phyloP scores from a whole-genome alignment of 2,329 filamentous ascomycete genomes.

The Sclerotinia nivalis region DNA sequence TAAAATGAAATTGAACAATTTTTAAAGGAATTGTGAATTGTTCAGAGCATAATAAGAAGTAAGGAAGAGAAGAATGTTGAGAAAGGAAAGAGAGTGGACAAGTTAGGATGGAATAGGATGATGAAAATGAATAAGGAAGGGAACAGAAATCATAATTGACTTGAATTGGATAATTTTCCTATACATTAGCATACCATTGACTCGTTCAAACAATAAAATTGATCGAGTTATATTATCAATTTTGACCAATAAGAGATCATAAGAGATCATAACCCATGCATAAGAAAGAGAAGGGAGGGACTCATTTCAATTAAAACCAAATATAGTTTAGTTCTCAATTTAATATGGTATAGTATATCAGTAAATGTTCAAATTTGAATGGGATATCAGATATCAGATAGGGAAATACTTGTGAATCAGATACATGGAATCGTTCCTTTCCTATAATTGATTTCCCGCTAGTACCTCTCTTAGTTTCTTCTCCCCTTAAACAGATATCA shows the following conservation, averaged over 20 bases:
- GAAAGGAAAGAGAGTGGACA: background rate
- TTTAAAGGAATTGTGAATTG: constrained; percentile 14
- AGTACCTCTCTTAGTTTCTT: constrained; percentile 9
- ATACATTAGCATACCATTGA: no score
- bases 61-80: background rate
- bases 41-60: constrained; percentile 7
- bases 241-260: background rate
- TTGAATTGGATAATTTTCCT: background rate
- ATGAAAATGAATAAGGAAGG: background rate
- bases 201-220: background rate
- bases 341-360: background rate
- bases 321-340: background rate
- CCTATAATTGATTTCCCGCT: constrained; percentile 3
- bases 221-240: background rate
- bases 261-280: background rate
- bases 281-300: background rate
- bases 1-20: constrained; percentile 1
- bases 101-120: background rate
- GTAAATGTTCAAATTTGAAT: no score
- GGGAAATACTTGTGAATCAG: no score
- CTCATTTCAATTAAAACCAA: background rate
- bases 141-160: background rate
- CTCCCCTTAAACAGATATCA: no score
- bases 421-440: background rate
- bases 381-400: no score